Base-by-base conservation (phyloP, 139 green algal genomes). In the Chlamydomonas incerta region DNA sequence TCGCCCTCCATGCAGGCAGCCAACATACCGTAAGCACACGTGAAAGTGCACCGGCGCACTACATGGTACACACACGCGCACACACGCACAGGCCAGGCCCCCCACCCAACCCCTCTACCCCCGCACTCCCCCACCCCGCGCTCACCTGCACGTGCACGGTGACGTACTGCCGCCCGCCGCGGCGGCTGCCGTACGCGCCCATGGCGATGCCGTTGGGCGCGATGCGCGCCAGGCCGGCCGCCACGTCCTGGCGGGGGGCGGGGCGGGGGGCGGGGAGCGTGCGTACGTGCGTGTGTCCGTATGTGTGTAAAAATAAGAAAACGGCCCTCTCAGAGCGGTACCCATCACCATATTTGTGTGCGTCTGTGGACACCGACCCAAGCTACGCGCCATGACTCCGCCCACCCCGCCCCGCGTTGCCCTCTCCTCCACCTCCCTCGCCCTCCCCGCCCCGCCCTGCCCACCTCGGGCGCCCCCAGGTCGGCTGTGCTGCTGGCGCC, bases 121-220 rank as follows among this genome's bases (percentile, higher is more conserved):
- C 6, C 41, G 41, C 5, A n/a, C n/a, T n/a, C 41, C 41, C 5
- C 41, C 41, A 50, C 5, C 41, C 41, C 5, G 6, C 41, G 8
- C 5, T 8, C 41, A 50, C 41, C 41, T 50, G 41, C 47, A 85
- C 66, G 31, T 77, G 80, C 33, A 58, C 80, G n/a, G 69, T 15
- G 0, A 58, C 5, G 47, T 85, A 76, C 17, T 6, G 18, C 21
- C 50, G 71, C 10, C 80, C 80, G 50, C 80, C 80, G 18, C 37
- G 80, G 1, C 15, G n/a, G 28, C 69, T 17, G 21, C 33, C 52
- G 20, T 50, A 63, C 37, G 80, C 47, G 5, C 58, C 67, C 33
- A 62, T 29, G 9, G 76, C 31, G 13, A 41, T 9, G 41, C 80
- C 80, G 66, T 85, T 75, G 23, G 80, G 80, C 4, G 80, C 80